These are phyloP conservation scores for Vitrella brassicaformis DNA, from an alignment of 73 alveolate species.

Conservation along the genomic window DNA sequence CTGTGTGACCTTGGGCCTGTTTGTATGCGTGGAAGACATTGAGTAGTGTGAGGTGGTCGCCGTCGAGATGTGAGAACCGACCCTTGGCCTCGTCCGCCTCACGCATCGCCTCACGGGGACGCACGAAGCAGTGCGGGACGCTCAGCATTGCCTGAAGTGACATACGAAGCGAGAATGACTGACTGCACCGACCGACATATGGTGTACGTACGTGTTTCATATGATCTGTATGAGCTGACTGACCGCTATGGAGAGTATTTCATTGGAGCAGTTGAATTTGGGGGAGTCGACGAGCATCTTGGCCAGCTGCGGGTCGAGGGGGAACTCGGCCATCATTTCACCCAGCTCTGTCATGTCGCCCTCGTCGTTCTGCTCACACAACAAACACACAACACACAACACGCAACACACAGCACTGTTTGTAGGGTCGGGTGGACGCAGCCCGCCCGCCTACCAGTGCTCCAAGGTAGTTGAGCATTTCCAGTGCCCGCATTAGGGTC, in stretches of 20 bases:
- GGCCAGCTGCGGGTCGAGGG: slow-evolving; percentile 92
- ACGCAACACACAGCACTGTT: too few species aligned
- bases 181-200: too few species aligned
- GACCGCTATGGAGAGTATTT: slow-evolving; percentile 78
- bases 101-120: slow-evolving; percentile 43
- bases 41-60: slow-evolving; percentile 92
- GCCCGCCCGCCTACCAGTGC: too few species aligned
- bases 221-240: too few species aligned
- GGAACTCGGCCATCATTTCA: slow-evolving; percentile 89
- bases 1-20: too few species aligned
- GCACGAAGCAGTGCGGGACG: slow-evolving; percentile 18
- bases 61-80: slow-evolving; percentile 91
- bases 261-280: slow-evolving; percentile 80
- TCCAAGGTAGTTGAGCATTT: slow-evolving; percentile 75
- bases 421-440: too few species aligned
- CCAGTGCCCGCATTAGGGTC: slow-evolving; percentile 75
- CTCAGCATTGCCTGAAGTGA: slow-evolving; percentile 61
- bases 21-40: slow-evolving; percentile 80
- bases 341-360: slow-evolving; percentile 94
- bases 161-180: too few species aligned
- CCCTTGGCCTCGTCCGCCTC: slow-evolving; percentile 97
- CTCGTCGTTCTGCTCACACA: too few species aligned
- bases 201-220: too few species aligned
- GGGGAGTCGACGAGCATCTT: slow-evolving; percentile 26
- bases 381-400: too few species aligned